A percentile compares a stretch with the other conserved stretches of the same genome.
Evolutionary conservation across 2,329 filamentous ascomycete genomes (phyloP).

Genomic region (Curvularia spicifera): DNA sequence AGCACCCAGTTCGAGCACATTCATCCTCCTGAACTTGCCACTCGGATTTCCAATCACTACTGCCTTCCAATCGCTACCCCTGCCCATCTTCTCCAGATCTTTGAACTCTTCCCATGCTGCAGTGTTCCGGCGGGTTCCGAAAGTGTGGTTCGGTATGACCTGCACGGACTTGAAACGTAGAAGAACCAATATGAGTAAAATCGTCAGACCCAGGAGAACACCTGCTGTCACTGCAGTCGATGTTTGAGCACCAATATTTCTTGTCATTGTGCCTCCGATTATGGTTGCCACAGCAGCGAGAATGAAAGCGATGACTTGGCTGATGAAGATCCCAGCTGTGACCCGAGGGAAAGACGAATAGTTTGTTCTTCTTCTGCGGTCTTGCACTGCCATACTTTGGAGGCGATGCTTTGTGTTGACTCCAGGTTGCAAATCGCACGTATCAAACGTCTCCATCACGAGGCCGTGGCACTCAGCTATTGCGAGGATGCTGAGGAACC

Average conservation of each 20-base stretch:
- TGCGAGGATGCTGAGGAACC: constrained; percentile 74
- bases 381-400: constrained; percentile 53
- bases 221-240: constrained; percentile 72
- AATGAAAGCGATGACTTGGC: constrained; percentile 73
- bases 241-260: constrained; percentile 69
- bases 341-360: constrained; percentile 79
- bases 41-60: constrained; percentile 75
- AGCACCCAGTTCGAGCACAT: constrained; percentile 71
- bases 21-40: constrained; percentile 72
- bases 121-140: constrained; percentile 47
- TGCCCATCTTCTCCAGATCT: constrained; percentile 51
- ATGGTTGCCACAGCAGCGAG: constrained; percentile 72
- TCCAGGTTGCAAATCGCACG: constrained; percentile 76
- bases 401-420: constrained; percentile 63
- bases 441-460: constrained; percentile 82
- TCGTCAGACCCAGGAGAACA: constrained; percentile 69
- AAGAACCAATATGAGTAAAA: constrained; percentile 67
- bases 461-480: constrained; percentile 78
- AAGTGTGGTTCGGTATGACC: constrained; percentile 68
- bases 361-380: constrained; percentile 64
- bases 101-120: constrained; percentile 41
- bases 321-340: constrained; percentile 71
- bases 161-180: constrained; percentile 69
- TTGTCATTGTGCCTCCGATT: constrained; percentile 70
- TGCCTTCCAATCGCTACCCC: constrained; percentile 67